Conservation (phyloP, 495 filamentous ascomycete genomes). For the Aspergillus incahuasiensis region DNA sequence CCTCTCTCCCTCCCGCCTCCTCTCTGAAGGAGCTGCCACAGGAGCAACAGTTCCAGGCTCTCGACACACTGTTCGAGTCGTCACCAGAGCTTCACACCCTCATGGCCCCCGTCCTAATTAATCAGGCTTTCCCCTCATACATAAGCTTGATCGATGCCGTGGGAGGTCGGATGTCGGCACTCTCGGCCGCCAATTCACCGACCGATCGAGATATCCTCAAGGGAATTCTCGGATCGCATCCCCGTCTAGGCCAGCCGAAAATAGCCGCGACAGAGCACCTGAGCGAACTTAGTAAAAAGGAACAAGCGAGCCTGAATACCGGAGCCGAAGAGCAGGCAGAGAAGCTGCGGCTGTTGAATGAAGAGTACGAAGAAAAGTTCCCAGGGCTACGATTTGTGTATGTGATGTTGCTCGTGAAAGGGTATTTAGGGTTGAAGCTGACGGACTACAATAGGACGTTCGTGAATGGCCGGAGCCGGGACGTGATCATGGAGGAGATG, state of each 20-base stretch:
- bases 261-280: conserved; percentile 52
- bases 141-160: conserved; percentile 55
- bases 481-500: conserved; percentile 83
- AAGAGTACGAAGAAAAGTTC: conserved; percentile 76
- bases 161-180: conserved; percentile 47
- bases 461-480: conserved; percentile 75
- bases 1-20: conserved; percentile 47
- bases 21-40: conserved; percentile 52
- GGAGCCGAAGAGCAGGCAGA: conserved; percentile 51
- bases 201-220: conserved; percentile 54
- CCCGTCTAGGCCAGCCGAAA: conserved; percentile 67
- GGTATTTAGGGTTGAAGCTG: not conserved
- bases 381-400: conserved; percentile 85
- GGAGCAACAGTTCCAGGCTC: conserved; percentile 53
- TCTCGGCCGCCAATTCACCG: conserved; percentile 44
- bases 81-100: conserved; percentile 69
- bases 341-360: conserved; percentile 55
- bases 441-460: conserved; percentile 55
- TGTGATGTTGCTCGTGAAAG: conserved; percentile 18
- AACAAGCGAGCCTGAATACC: conserved; percentile 70
- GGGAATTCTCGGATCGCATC: conserved; percentile 79
- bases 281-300: conserved; percentile 68
- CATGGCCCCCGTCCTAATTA: conserved; percentile 59
- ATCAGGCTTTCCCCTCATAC: conserved; percentile 59
- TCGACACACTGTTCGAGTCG: conserved; percentile 87